Evolutionary conservation across 208 protist genomes (phyloP), one percentile per base, ranked within the genome.

Genomic region (Acanthamoeba sp.): DNA sequence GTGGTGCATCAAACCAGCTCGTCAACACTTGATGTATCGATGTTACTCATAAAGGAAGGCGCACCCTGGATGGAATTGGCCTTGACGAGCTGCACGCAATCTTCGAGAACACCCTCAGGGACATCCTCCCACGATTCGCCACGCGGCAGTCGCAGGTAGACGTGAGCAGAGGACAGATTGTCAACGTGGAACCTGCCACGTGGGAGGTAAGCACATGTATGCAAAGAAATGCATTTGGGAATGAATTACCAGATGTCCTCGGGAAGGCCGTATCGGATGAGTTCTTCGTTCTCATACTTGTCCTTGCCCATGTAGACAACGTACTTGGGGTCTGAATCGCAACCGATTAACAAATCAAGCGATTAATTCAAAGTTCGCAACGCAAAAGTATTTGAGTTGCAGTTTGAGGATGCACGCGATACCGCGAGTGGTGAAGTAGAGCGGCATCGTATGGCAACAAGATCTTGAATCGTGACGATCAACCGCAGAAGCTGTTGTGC

Each of bases 221-320:
- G 45, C 5, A 50, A 55, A n/a, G 0, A 6, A 48, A 57, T 42
- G 12, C 0, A 52, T 52, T 5, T 52, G 71, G 40, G 32, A 45
- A 34, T 38, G 24, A 42, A 29, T 29, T 16, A 38, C 99, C 99
- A 99, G 34, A 99, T 96, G 95, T 99, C 99, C 84, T 99, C 98
- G 6, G 98, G 98, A 97, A 98, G 99, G 20, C 98, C 99, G 82
- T 98, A 99, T 87, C 97, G 98, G 95, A 99, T 99, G 18, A 99
- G 96, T 82, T 99, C 98, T 96, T 99, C 99, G 95, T 99, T 99
- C 90, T 99, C 99, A 95, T 98, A 99, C 96, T 99, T 99, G 96
- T 99, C 99, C 42, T 97, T 96, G 42, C 99, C 99, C 98, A 99
- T 99, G 97, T 99, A 99, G 93, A 99, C 97, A 48, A 98, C 38